A percentile compares a stretch with the other conserved stretches of the same genome.
Evolutionary conservation across 352 stramenopile genomes (phyloP).

Genomic region (Globisporangium nodosum): DNA sequence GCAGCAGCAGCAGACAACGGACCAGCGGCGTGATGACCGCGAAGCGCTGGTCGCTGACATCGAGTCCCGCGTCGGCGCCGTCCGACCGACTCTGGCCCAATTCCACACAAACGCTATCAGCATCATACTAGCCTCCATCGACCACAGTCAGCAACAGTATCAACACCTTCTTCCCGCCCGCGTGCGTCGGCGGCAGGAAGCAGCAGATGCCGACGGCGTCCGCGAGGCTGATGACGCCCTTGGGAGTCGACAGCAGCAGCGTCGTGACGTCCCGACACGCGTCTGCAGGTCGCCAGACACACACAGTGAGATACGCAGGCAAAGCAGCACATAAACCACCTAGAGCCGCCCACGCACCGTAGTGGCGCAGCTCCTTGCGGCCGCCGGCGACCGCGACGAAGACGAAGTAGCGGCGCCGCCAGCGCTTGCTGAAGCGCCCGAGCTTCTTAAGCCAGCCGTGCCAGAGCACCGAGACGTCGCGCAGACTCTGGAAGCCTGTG

Average conservation of each 20-base stretch:
- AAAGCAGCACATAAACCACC: background rate
- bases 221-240: conserved; percentile 65
- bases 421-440: conserved; percentile 77
- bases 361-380: conserved; percentile 73
- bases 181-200: conserved; percentile 36
- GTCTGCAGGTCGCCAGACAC: conserved; percentile 18
- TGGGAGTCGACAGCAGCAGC: conserved; percentile 60
- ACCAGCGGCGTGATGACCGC: conserved; percentile 67
- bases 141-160: too few relatives aligned
- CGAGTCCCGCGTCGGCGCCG: conserved; percentile 38
- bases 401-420: conserved; percentile 73
- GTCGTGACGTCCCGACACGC: conserved; percentile 48
- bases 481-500: conserved; percentile 39
- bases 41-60: conserved; percentile 71
- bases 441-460: conserved; percentile 84
- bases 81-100: conserved; percentile 45
- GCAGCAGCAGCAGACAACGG: conserved; percentile 3
- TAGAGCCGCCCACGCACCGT: conserved; percentile 24
- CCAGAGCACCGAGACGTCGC: conserved; percentile 70
- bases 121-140: background rate
- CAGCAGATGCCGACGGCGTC: conserved; percentile 76
- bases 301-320: background rate
- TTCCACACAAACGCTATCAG: background rate
- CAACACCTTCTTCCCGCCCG: conserved; percentile 25
- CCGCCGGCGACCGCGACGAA: conserved; percentile 63